A percentile compares a stretch with the other conserved stretches of the same genome.
Conservation (phyloP, 176 grass and related monocot species). For the Coix lacrymajobi region DNA sequence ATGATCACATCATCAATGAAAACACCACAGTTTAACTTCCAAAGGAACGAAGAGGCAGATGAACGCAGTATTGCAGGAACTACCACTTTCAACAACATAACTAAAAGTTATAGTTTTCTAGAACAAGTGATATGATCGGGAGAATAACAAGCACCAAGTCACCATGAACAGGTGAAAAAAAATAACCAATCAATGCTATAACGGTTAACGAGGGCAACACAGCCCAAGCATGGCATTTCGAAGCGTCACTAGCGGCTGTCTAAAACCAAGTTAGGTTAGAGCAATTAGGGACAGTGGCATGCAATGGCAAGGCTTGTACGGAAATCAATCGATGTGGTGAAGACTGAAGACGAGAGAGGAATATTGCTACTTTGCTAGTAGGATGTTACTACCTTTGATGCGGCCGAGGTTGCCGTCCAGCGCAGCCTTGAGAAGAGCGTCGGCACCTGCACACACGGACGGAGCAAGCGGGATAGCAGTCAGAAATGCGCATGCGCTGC, state of each 20-base stretch:
- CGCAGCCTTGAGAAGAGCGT: constrained; percentile 10
- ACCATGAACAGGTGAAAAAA: background rate
- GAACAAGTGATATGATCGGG: background rate
- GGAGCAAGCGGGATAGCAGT: background rate
- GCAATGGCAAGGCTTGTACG: background rate
- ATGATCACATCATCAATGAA: background rate
- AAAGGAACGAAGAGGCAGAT: background rate
- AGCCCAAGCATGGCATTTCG: background rate
- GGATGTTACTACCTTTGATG: constrained; percentile 8
- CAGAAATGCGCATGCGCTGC: background rate
- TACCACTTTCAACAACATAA: background rate
- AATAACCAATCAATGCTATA: background rate
- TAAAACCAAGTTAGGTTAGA: background rate
- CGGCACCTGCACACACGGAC: background rate
- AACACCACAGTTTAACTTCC: background rate
- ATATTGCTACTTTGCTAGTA: background rate
- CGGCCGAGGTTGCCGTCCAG: constrained; percentile 7
- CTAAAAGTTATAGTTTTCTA: background rate
- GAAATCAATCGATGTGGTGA: too few species aligned
- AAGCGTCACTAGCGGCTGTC: background rate
- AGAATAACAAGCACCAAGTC: background rate
- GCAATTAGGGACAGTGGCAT: background rate
- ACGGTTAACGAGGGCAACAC: background rate
- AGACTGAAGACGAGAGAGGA: background rate
- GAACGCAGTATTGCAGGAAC: background rate